Base-by-base conservation (phyloP, 371 early-diverging fungal genomes). In the Phascolomyces articulosus region DNA sequence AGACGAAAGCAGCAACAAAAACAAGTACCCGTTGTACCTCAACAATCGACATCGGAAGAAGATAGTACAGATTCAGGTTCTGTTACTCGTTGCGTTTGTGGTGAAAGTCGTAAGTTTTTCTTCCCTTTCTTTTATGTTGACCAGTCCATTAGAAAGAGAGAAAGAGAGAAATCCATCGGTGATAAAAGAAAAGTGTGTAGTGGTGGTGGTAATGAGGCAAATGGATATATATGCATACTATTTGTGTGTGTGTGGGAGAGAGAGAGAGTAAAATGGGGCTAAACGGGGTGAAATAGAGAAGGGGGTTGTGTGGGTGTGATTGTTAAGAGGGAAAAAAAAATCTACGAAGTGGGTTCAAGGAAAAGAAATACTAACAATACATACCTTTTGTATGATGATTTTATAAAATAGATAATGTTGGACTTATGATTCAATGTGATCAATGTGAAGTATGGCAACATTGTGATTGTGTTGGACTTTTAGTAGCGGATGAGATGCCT, bases 401-500 rank as follows among this genome's bases (percentile, higher is more conserved):
- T 34, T 31, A 29, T 27, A 9, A 13, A 38, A 44, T 73, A 86
- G 89, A 91, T 68, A 88, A 88, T 71, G 82, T 86, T 11, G 94
- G 91, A 51, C 74, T 90, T 31, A 95, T 94, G 94, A 91, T 95
- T 24, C 92, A 94, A 72, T 95, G 96, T 75, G 95, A 95, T 61
- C 83, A 85, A 10, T 95, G 96, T 71, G 85, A 89, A 65, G 94
- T 94, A 13, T 95, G 96, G 96, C 96, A 95, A 73, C 96, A 95
- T 70, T 90, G 91, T 67, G 85, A 88, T 21, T 95, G 96, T 72
- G 89, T 95, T 61, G 92, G 93, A 10, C 64, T 81, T 34, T n/a
- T n/a, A n/a, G 78, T 83, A 16, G 78, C 85, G 58, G 85, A 89
- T 66, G 85, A 88, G 57, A 79, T 90, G 29, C 95, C 96, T 6